Percentiles rank a stretch among this genome's conserved stretches.
These are phyloP conservation scores for Rosellinia necatrix DNA, from an alignment of 2,329 filamentous ascomycete species.

Conservation along the genomic window DNA sequence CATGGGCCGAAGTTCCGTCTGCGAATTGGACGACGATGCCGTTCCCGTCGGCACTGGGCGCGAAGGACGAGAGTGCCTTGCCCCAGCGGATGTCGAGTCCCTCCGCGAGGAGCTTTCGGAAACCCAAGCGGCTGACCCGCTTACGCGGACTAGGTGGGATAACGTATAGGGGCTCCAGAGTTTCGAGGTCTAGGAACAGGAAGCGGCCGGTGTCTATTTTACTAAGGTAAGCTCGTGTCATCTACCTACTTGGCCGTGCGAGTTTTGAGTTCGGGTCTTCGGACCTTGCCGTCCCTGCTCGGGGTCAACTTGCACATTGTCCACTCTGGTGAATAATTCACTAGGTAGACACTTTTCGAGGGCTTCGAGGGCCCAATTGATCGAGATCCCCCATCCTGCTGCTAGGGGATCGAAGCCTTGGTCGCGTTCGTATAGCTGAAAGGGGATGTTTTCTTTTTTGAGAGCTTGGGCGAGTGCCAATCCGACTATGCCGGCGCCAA, in stretches of 20 bases:
- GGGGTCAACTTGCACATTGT: constrained; percentile 13
- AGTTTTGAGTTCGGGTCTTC: background rate
- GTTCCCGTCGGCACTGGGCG: background rate
- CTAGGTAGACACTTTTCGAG: constrained; percentile 5
- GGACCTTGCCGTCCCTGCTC: constrained; percentile 15
- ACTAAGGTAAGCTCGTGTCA: no score
- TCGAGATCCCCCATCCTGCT: constrained; percentile 14
- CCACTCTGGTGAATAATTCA: background rate
- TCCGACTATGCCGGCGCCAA: constrained; percentile 18
- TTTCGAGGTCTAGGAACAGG: constrained; percentile 18
- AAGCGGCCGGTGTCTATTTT: constrained; percentile 16
- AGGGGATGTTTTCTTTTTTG: constrained; percentile 15
- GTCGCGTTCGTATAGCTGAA: constrained; percentile 17
- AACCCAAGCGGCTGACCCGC: constrained; percentile 11
- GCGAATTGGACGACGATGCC: constrained; percentile 7
- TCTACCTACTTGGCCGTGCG: no score
- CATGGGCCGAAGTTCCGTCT: constrained; percentile 9
- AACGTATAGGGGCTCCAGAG: background rate
- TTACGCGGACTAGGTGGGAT: constrained; percentile 15
- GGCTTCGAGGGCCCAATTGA: constrained; percentile 13
- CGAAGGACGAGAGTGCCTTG: constrained; percentile 6
- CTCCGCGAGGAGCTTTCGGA: constrained; percentile 5
- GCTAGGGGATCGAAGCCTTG: background rate
- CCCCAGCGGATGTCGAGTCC: constrained; percentile 15
- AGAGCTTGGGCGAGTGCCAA: constrained; percentile 15